Base-by-base conservation (phyloP, 805 yeast species). In the Nakazawaea ambrosiae region DNA sequence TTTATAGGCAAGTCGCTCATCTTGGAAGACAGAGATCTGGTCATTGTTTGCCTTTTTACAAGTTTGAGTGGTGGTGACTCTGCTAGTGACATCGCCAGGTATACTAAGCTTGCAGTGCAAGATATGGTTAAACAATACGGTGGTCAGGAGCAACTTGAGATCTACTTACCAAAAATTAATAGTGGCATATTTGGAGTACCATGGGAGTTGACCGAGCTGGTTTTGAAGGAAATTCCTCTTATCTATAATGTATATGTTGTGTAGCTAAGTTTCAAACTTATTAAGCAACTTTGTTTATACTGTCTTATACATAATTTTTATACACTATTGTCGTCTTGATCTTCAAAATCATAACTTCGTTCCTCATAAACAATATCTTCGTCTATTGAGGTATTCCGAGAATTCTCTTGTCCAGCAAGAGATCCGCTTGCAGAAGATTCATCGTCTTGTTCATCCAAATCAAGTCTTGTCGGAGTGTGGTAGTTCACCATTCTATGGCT, bases 181-280 rank as follows among this genome's bases (percentile, higher is more conserved):
- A 72, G 90, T 22, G 95, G 95, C 0, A 72, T 86, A 2, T 86
- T 85, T 54, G 70, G 70, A 1, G 88, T 83, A 6, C 92, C 94
- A 0, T 85, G 95, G 95, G 68, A 64, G 11, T 45, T 66, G 9
- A 84, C 95, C 0, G 90, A 77, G 50, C 48, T 42, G 12, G 71
- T 71, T 0, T 50, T 86, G 40, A 40, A 57, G 14, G 49, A 60
- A 17, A 41, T 54, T 4, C 54, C 48, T 7, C 41, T 67, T 20
- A 45, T 57, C 4, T 65, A 67, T 38, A 61, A 59, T 24, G 82
- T 79, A 9, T 78, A 68, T 47, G 69, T 61, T n/a, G 37, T 73
- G 20, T 65, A 49, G 31, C 11, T 20, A 8, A 7, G n/a, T 15
- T 27, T 15, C 20, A n/a, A 28, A 26, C 28, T 38, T n/a, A n/a